Conservation (phyloP, 371 early-diverging fungal genomes). For the Circinella minor region DNA sequence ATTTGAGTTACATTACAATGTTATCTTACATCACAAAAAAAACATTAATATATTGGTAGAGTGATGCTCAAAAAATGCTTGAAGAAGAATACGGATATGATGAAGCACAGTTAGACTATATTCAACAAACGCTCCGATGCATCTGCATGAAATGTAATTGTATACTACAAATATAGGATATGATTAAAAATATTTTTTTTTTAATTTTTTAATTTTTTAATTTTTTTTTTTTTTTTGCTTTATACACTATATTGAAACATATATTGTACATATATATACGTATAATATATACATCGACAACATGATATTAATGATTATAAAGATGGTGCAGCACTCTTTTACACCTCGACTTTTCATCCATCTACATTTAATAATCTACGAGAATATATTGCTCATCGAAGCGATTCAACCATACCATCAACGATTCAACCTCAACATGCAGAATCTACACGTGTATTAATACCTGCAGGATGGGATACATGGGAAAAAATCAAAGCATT, state of each 20-base stretch:
- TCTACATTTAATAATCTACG: slow-evolving; percentile 76
- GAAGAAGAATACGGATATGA: slow-evolving; percentile 82
- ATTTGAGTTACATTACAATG: too few species aligned
- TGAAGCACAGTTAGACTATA: slow-evolving; percentile 91
- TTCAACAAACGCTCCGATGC: slow-evolving; percentile 92
- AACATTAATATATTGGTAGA: slow-evolving; percentile 35
- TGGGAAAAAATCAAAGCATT: slow-evolving; percentile 86
- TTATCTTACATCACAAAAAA: too few species aligned
- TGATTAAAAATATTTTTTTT: too few species aligned
- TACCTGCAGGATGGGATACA: slow-evolving; percentile 96
- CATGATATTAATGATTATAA: neutral
- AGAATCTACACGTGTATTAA: slow-evolving; percentile 86
- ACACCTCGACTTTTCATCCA: slow-evolving; percentile 83
- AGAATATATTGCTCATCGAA: slow-evolving; percentile 82
- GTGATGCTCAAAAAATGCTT: slow-evolving; percentile 73
- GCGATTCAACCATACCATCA: slow-evolving; percentile 36
- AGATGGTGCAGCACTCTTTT: slow-evolving; percentile 92
- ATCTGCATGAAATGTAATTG: slow-evolving; percentile 83
- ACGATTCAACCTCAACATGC: slow-evolving; percentile 69
- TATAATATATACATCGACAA: too few species aligned
- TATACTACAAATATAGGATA: neutral
- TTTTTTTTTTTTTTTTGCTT: too few species aligned
- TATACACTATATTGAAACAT: too few species aligned
- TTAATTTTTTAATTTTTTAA: too few species aligned
- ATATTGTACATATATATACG: too few species aligned